A percentile compares a stretch with the other conserved stretches of the same genome.
Evolutionary conservation across 1,284 basidiomycete species (phyloP).

Genomic region (Pisolithus thermaeus): DNA sequence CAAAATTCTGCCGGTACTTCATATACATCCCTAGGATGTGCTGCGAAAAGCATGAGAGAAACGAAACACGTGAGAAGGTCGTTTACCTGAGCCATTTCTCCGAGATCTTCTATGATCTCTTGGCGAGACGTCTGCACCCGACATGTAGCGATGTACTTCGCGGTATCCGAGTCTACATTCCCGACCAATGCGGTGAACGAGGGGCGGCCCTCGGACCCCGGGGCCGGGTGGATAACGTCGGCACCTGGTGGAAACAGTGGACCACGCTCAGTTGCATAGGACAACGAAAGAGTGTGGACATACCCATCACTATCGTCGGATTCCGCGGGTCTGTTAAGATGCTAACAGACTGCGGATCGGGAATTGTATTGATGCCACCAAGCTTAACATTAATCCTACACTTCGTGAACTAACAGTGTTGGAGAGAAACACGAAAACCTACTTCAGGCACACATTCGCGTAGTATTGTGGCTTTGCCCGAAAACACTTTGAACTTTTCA

Average conservation of each 20-base stretch:
- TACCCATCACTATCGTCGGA: constrained; percentile 76
- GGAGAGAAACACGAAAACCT: constrained; percentile 16
- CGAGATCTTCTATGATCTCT: constrained; percentile 70
- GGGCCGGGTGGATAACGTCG: constrained; percentile 74
- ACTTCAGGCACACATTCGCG: constrained; percentile 79
- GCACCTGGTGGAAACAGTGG: constrained; percentile 41
- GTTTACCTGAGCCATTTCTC: constrained; percentile 52
- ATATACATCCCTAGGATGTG: constrained; percentile 51
- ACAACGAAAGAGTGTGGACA: constrained; percentile 7
- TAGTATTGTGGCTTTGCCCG: constrained; percentile 67
- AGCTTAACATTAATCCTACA: constrained; percentile 74
- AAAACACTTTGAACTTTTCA: constrained; percentile 58
- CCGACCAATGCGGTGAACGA: constrained; percentile 74
- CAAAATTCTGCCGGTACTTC: constrained; percentile 44
- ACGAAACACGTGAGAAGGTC: neutral
- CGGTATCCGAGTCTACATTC: constrained; percentile 63
- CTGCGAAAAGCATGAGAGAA: constrained; percentile 27
- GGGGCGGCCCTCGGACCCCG: constrained; percentile 64
- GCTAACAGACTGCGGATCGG: constrained; percentile 54
- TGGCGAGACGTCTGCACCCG: constrained; percentile 61
- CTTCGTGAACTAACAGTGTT: constrained; percentile 1
- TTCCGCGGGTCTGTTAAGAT: constrained; percentile 60
- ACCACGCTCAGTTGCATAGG: constrained; percentile 1
- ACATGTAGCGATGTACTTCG: constrained; percentile 48
- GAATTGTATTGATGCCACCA: constrained; percentile 72